These are phyloP conservation scores for Cydonia oblonga DNA, from an alignment of 331 rosid genomes.

Conservation along the genomic window DNA sequence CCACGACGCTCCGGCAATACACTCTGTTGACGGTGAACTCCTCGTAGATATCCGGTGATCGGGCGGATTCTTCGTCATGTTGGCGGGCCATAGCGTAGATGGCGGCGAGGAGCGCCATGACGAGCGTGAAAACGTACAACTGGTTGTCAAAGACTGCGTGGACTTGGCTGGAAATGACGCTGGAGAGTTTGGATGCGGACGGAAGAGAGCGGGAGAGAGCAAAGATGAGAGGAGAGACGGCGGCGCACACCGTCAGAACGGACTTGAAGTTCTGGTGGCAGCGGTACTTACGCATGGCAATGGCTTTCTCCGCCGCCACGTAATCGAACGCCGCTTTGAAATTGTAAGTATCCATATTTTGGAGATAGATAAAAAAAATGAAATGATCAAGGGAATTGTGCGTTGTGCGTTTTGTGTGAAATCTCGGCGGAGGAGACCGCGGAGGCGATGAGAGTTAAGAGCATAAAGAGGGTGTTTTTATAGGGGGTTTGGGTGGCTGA, in stretches of 20 bases:
- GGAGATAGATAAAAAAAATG: background rate
- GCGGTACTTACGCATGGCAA: constrained; percentile 20
- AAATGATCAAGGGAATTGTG: no score
- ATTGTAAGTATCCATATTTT: constrained; percentile 14
- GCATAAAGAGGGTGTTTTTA: background rate
- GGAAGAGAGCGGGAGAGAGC: constrained; percentile 14
- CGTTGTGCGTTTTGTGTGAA: background rate
- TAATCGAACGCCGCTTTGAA: background rate
- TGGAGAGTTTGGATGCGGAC: background rate
- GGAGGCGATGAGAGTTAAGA: background rate
- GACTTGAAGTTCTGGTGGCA: constrained; percentile 16
- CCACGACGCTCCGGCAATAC: background rate
- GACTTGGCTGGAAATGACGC: background rate
- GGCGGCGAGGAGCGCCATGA: constrained; percentile 27
- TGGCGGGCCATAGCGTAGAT: constrained; percentile 32
- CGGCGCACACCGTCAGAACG: constrained; percentile 15
- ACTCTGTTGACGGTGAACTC: constrained; percentile 3
- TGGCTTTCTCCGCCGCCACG: constrained; percentile 23
- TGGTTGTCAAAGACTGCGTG: constrained; percentile 20
- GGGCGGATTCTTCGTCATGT: background rate
- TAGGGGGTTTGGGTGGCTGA: background rate
- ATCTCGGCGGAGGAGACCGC: background rate
- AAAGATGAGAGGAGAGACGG: constrained; percentile 14
- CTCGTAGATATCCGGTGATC: constrained; percentile 7
- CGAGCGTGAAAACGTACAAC: constrained; percentile 34